Percentiles rank a stretch among this genome's conserved stretches.
These are phyloP conservation scores for Picea glauca DNA, from an alignment of 75 land plant species.

Conservation along the genomic window DNA sequence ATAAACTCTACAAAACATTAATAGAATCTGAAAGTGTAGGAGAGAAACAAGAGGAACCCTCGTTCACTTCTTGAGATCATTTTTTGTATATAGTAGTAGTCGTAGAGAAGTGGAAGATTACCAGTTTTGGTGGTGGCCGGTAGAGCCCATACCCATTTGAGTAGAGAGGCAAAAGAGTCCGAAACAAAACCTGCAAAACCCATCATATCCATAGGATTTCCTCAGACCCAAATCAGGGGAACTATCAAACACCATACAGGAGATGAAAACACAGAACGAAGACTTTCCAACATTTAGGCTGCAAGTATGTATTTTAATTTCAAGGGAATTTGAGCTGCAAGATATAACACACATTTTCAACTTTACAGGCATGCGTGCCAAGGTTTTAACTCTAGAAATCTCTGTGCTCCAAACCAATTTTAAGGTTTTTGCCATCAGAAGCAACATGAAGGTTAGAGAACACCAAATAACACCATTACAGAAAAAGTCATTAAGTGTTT, in stretches of 20 bases:
- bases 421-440: neutral
- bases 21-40: neutral
- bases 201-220: neutral
- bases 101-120: neutral
- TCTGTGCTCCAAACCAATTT: neutral
- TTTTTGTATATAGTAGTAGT: no score
- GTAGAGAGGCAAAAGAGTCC: constrained; percentile 15
- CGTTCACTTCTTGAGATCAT: no score
- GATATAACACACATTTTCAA: neutral
- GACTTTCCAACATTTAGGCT: neutral
- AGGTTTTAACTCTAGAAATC: neutral
- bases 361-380: neutral
- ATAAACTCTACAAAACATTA: neutral
- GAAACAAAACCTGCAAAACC: constrained; percentile 17
- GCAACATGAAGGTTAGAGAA: neutral
- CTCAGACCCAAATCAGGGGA: neutral
- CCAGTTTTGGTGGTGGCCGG: constrained; percentile 43
- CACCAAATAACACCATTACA: neutral
- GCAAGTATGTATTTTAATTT: neutral
- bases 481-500: neutral
- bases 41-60: neutral
- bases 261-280: neutral
- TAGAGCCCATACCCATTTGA: constrained; percentile 50
- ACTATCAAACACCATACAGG: neutral
- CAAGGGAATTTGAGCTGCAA: neutral